A percentile compares a stretch with the other conserved stretches of the same genome.
Evolutionary conservation across 1,139 yeast genomes (phyloP).

Genomic region (Arxiozyma telluris): DNA sequence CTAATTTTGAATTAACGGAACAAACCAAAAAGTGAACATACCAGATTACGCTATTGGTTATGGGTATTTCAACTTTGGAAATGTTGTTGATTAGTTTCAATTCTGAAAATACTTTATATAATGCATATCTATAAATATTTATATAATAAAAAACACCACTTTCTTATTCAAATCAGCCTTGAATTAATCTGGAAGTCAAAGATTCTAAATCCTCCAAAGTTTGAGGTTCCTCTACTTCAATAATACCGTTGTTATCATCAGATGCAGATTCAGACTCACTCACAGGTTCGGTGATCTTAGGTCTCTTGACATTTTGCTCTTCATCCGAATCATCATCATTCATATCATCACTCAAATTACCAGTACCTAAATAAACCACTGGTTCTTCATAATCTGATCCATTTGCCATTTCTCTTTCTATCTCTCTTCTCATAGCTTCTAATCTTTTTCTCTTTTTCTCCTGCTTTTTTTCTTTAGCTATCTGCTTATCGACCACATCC

Average conservation of each 20-base stretch:
- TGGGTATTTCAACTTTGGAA: background rate
- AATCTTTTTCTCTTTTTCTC: constrained; percentile 87
- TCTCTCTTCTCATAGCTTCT: constrained; percentile 62
- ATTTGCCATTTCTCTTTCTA: constrained; percentile 30
- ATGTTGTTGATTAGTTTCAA: background rate
- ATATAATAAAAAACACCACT: background rate
- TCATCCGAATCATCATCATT: constrained; percentile 32
- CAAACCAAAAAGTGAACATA: constrained; percentile 4
- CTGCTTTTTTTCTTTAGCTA: constrained; percentile 74
- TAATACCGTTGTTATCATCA: constrained; percentile 34
- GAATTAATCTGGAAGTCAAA: constrained; percentile 60
- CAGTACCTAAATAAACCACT: constrained; percentile 28
- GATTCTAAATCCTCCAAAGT: constrained; percentile 92
- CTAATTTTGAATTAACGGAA: constrained; percentile 16
- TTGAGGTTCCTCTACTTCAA: constrained; percentile 81
- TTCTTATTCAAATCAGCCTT: constrained; percentile 8
- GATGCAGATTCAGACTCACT: constrained; percentile 29
- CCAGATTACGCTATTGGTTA: background rate
- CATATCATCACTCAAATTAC: constrained; percentile 34
- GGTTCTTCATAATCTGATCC: constrained; percentile 30
- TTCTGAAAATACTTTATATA: background rate
- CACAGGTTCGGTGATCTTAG: constrained; percentile 33
- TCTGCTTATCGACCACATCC: constrained; percentile 67
- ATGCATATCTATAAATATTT: constrained; percentile 2
- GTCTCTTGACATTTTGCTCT: constrained; percentile 40